Evolutionary conservation across 768 basidiomycete species (phyloP), one percentile per base, ranked within the genome.

Genomic region (Macrocybe gigantea): DNA sequence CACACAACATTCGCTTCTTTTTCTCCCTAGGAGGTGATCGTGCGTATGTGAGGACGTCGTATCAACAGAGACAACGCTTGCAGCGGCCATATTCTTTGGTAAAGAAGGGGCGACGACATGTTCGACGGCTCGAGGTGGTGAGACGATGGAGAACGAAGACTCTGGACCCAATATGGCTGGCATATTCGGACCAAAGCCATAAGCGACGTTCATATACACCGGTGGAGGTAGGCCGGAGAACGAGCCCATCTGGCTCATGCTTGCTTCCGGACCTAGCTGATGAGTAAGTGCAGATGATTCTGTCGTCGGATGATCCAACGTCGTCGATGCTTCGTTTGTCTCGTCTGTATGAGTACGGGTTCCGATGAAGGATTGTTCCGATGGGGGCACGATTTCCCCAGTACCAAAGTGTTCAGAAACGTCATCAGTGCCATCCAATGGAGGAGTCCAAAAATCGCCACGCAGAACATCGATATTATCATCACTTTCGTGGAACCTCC

Each of bases 361-460:
- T 33, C 41, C 49, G 10, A 47, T 13, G 14, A 38, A 54, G 34
- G 45, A 6, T 37, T 50, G 52, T 34, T 53, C 49, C 37, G 50
- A 53, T 33, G 49, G 49, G 37, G 32, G 38, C 40, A 48, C 38
- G 14, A 45, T 48, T 22, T 49, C 45, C 30, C 50, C 35, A 22
- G 15, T 30, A 15, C 48, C 50, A 13, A 32, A 30, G 29, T 48
- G 38, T 37, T 51, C 55, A 11, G 53, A 56, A 3, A 54, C 54
- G 40, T 60, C 58, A 37, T 63, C 65, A 33, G 67, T 63, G 8
- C 59, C 64, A 36, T 60, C 63, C 14, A 69, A 51, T 12, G 70
- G 67, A 10, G 61, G 60, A 35, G 62, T 56, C 67, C 66, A 68
- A 12, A 53, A 47, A 8, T 15, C 33, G 33, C 44, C 50, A n/a